A percentile compares a stretch with the other conserved stretches of the same genome.
phyloP scores from a whole-genome alignment of 1,284 basidiomycete genomes.

The Inonotus hispidus region DNA sequence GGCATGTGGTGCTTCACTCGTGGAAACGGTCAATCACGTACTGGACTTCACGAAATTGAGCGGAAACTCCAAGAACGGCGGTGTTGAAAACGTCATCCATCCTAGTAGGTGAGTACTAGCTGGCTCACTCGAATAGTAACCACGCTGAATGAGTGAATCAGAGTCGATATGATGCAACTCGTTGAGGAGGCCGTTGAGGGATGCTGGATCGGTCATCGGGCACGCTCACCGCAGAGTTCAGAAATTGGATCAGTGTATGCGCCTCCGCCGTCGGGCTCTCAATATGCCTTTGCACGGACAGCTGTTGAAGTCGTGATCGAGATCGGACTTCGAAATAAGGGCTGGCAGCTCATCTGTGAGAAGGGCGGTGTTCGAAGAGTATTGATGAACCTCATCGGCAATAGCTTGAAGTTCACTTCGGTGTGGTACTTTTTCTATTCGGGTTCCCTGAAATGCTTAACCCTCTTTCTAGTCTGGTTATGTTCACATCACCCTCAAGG shows the following conservation, averaged over 20 bases:
- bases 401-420: conserved; percentile 89
- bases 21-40: conserved; percentile 93
- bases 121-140: not conserved
- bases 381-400: conserved; percentile 94
- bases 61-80: conserved; percentile 76
- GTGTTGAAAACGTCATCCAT: conserved; percentile 68
- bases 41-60: conserved; percentile 95
- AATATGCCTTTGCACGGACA: conserved; percentile 27
- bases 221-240: conserved; percentile 65
- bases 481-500: conserved; percentile 80
- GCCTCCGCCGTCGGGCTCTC: conserved; percentile 52
- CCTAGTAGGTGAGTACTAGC: conserved; percentile 49
- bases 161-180: conserved; percentile 82
- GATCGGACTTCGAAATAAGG: conserved; percentile 70
- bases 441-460: not conserved
- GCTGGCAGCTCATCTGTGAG: conserved; percentile 88
- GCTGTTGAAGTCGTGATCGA: conserved; percentile 87
- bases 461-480: conserved; percentile 62
- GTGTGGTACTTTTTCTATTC: conserved; percentile 34
- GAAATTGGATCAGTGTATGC: conserved; percentile 93
- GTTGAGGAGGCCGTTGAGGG: conserved; percentile 96
- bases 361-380: conserved; percentile 89
- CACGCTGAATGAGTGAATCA: conserved; percentile 26
- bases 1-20: conserved; percentile 80
- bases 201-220: conserved; percentile 91